Conservation (phyloP, 345 rosid genomes). For the Eucalyptus cloeziana region DNA sequence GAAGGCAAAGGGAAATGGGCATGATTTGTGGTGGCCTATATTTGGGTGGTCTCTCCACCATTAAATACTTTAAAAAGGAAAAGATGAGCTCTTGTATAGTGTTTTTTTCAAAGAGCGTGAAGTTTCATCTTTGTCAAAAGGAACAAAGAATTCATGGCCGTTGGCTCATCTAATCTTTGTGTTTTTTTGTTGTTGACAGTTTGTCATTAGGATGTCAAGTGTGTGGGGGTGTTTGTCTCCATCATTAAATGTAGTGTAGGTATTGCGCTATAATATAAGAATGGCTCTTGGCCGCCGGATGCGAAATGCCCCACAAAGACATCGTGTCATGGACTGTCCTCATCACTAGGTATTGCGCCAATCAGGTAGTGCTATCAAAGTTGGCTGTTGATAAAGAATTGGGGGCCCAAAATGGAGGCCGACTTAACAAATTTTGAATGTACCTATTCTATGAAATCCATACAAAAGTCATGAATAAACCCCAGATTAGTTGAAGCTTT, state of each 20-base stretch:
- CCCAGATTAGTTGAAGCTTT: not conserved
- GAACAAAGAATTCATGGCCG: not conserved
- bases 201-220: not conserved
- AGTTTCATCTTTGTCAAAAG: not conserved
- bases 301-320: slow-evolving; percentile 36
- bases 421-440: not conserved
- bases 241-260: not conserved
- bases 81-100: not conserved
- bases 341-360: slow-evolving; percentile 10
- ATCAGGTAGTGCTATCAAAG: not conserved
- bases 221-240: not conserved
- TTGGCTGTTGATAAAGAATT: not conserved
- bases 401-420: not conserved
- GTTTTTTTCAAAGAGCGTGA: not conserved
- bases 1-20: not conserved
- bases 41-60: not conserved
- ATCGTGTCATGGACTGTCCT: slow-evolving; percentile 45
- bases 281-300: slow-evolving; percentile 18
- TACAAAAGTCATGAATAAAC: not conserved
- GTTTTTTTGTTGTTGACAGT: not conserved
- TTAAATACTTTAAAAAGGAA: not conserved
- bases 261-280: not conserved
- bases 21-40: not conserved
- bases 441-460: not conserved
- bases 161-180: not conserved